A percentile compares a stretch with the other conserved stretches of the same genome.
phyloP scores from a whole-genome alignment of 768 basidiomycete genomes.

The Nidula microcarpa region DNA sequence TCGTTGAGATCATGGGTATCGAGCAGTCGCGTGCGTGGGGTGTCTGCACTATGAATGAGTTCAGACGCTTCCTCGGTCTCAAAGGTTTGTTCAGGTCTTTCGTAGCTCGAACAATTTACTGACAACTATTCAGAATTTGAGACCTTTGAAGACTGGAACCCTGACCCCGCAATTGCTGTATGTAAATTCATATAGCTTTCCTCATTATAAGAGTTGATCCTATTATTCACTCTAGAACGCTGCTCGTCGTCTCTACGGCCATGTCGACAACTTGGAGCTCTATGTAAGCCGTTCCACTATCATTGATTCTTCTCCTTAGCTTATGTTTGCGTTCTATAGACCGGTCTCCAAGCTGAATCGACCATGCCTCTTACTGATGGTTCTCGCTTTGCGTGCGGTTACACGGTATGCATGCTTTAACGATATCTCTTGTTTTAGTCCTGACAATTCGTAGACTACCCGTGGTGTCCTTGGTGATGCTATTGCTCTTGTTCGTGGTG shows the following conservation, averaged over 20 bases:
- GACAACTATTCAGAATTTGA: slow-evolving; percentile 26
- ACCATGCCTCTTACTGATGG: slow-evolving; percentile 24
- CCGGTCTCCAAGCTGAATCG: slow-evolving; percentile 28
- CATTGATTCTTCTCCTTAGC: background rate
- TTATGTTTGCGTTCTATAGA: slow-evolving; percentile 3
- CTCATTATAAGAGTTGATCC: background rate
- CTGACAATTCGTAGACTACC: background rate
- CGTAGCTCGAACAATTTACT: background rate
- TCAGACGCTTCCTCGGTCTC: slow-evolving; percentile 46
- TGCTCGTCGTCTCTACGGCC: slow-evolving; percentile 26
- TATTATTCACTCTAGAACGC: slow-evolving; percentile 4
- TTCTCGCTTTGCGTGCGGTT: slow-evolving; percentile 22
- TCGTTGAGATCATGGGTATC: slow-evolving; percentile 57
- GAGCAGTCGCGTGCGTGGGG: slow-evolving; percentile 54
- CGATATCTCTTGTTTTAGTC: background rate
- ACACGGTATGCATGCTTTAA: slow-evolving; percentile 14
- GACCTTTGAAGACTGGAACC: slow-evolving; percentile 54
- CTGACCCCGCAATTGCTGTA: slow-evolving; percentile 41
- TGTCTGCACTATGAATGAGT: slow-evolving; percentile 55
- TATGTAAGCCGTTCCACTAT: slow-evolving; percentile 15
- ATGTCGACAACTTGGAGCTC: slow-evolving; percentile 30
- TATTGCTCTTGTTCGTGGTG: background rate
- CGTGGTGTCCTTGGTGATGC: background rate
- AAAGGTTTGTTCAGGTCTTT: slow-evolving; percentile 24
- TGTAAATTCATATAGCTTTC: slow-evolving; percentile 34